A percentile compares a stretch with the other conserved stretches of the same genome.
phyloP scores from a whole-genome alignment of 805 yeast genomes.

The Lipomyces lipofer region DNA sequence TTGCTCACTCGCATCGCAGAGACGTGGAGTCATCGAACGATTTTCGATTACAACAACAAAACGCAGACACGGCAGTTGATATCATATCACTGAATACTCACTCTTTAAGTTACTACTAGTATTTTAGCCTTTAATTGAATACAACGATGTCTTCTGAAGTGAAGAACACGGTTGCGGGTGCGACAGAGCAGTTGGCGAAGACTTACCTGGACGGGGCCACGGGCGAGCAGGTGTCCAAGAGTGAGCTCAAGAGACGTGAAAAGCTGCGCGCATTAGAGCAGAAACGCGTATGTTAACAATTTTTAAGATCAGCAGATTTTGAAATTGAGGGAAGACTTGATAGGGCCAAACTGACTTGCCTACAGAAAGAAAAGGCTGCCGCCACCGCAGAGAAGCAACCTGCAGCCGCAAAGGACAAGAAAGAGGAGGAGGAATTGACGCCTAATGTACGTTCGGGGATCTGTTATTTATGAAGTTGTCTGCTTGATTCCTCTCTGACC shows the following conservation, averaged over 20 bases:
- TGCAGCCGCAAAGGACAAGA: constrained; percentile 55
- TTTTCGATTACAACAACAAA: no score
- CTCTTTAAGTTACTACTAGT: no score
- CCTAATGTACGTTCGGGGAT: constrained; percentile 53
- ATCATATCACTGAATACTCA: no score
- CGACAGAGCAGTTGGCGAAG: constrained; percentile 64
- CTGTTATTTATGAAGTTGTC: not conserved
- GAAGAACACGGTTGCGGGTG: constrained; percentile 44
- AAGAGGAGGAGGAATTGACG: constrained; percentile 79
- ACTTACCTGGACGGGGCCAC: constrained; percentile 82
- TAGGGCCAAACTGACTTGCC: not conserved
- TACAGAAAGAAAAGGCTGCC: constrained; percentile 76
- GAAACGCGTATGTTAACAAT: constrained; percentile 51
- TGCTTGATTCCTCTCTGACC: no score
- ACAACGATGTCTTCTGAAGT: no score
- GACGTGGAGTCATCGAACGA: no score
- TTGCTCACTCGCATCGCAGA: no score
- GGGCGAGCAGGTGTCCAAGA: constrained; percentile 94
- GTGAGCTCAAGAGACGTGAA: constrained; percentile 94
- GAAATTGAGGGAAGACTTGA: not conserved
- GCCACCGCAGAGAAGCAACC: constrained; percentile 46
- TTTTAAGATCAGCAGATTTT: no score
- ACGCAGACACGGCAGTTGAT: no score
- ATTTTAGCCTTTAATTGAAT: no score
- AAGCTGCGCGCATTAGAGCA: constrained; percentile 83